Conservation (phyloP, 345 rosid genomes). For the Hypericum perforatum region DNA sequence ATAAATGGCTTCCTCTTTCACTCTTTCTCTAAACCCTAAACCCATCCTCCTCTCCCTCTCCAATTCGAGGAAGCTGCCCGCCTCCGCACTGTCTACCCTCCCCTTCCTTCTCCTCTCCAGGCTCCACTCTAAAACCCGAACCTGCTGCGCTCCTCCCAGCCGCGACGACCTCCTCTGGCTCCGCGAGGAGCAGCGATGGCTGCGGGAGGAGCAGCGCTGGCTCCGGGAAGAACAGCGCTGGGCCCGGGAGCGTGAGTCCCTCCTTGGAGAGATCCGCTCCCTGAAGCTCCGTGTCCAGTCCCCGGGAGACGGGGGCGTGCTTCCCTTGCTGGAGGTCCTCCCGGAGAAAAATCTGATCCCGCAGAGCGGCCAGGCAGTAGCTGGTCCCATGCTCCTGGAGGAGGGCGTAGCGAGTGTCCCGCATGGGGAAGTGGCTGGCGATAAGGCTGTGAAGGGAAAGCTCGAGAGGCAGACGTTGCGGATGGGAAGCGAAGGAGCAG, state of each 20-base stretch:
- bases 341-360: constrained; percentile 51
- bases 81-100: not conserved
- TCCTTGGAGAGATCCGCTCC: constrained; percentile 43
- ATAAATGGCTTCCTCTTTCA: no score
- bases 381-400: constrained; percentile 38
- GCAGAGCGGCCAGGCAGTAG: constrained; percentile 32
- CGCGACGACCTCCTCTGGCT: constrained; percentile 59
- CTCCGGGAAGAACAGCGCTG: constrained; percentile 72
- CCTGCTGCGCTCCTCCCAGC: constrained; percentile 32
- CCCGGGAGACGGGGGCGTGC: constrained; percentile 18
- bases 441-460: constrained; percentile 17
- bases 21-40: no score
- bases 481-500: constrained; percentile 79
- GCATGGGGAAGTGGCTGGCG: constrained; percentile 15
- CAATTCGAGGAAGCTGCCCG: no score
- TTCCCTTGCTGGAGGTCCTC: constrained; percentile 43
- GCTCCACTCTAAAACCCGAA: constrained; percentile 19
- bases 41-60: no score
- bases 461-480: constrained; percentile 25
- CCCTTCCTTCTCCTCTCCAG: not conserved
- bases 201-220: constrained; percentile 92
- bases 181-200: constrained; percentile 89
- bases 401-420: constrained; percentile 30
- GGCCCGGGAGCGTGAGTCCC: constrained; percentile 64
- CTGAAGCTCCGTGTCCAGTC: constrained; percentile 51